Evolutionary conservation across 2,329 filamentous ascomycete genomes (phyloP), one percentile per base, ranked within the genome.

Genomic region (Penicillium nordicum): DNA sequence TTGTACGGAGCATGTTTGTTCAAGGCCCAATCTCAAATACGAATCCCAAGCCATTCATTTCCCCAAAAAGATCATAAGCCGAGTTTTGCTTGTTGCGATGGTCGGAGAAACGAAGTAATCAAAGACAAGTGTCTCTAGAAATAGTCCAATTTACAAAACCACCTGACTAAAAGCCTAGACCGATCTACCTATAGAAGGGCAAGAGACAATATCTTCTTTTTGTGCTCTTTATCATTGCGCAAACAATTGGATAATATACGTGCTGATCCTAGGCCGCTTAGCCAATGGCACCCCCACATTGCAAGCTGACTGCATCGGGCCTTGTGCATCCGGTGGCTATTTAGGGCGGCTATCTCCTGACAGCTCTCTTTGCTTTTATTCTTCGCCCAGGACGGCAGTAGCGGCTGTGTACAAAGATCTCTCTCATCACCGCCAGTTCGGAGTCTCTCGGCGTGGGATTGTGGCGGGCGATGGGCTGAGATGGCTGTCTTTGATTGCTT

Each of bases 321-420:
- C 52, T 55, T 53, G 43, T 50, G 50, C 54, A 48, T 42, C 49
- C 45, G 32, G 43, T 50, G 41, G 29, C 40, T 38, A n/a, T 16
- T 50, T 55, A 42, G 48, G 50, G 55, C 55, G 55, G 55, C 53
- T 64, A 58, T 60, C 57, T 61, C 61, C 61, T 63, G 60, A 64
- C 57, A 59, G 53, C 45, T 60, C 52, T 47, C 51, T 37, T 61
- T 63, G 53, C 55, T 55, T 62, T 60, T 57, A 8, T 32, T 50
- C 27, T 9, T 25, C 27, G 29, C 34, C 49, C 55, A 53, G 23
- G 51, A 56, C 51, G 57, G 59, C 41, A 55, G 52, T 57, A 53
- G 60, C 60, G 60, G 60, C 57, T 63, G 41, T 50, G 42, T 44
- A 56, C 56, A 63, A 60, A 65, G 54, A 55, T 44, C 40, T 53